Percentiles rank a stretch among this genome's conserved stretches.
Conservation (phyloP, 1,139 yeast species). For the Nakaseomyces nivariensis region DNA sequence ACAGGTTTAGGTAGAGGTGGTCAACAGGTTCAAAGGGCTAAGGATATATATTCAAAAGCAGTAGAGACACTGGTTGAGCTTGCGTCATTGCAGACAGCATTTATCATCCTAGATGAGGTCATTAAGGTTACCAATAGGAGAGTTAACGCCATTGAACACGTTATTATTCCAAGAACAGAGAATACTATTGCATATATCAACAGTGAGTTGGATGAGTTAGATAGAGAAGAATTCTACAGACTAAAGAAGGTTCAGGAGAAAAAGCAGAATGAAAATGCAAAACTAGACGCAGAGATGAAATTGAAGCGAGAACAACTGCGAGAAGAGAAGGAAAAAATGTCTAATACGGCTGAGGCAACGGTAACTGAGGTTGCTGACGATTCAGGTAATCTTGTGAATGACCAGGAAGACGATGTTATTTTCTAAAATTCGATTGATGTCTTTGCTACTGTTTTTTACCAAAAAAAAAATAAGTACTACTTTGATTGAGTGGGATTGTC, state of each 20-base stretch:
- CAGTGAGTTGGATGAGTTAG: constrained; percentile 93
- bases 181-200: constrained; percentile 89
- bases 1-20: constrained; percentile 98
- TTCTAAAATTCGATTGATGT: constrained; percentile 24
- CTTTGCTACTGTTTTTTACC: too few relatives aligned
- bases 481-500: too few relatives aligned
- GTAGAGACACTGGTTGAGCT: constrained; percentile 92
- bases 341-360: constrained; percentile 1
- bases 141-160: constrained; percentile 98
- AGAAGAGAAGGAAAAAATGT: constrained; percentile 1
- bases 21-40: constrained; percentile 93
- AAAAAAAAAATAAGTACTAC: too few relatives aligned
- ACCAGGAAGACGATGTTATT: constrained; percentile 42
- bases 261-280: constrained; percentile 53
- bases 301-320: constrained; percentile 17
- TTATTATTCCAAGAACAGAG: constrained; percentile 93
- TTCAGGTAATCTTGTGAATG: constrained; percentile 32
- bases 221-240: constrained; percentile 94
- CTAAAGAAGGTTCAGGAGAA: constrained; percentile 91
- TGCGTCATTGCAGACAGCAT: constrained; percentile 92
- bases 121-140: constrained; percentile 96
- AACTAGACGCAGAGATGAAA: constrained; percentile 29
- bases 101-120: constrained; percentile 91
- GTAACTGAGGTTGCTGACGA: constrained; percentile 9
- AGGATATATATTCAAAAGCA: constrained; percentile 83